Conservation (phyloP, 75 land plant genomes). For the Cryptomeria japonica region DNA sequence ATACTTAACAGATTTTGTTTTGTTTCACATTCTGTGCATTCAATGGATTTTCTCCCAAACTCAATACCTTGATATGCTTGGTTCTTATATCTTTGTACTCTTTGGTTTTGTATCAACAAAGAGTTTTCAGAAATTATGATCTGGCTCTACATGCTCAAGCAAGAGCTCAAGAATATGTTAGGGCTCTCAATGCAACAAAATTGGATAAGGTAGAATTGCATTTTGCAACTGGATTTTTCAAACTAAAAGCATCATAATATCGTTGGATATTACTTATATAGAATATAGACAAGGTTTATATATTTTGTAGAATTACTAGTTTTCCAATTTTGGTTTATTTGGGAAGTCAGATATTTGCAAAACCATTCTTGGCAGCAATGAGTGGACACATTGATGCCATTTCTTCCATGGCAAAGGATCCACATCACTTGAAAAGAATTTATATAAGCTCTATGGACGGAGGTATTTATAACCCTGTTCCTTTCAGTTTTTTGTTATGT, state of each 20-base stretch:
- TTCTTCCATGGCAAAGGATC: constrained; percentile 92
- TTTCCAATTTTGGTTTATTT: background rate
- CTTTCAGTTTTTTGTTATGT: background rate
- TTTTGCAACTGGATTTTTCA: background rate
- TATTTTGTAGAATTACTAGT: background rate
- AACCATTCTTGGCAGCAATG: constrained; percentile 89
- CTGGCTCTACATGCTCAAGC: constrained; percentile 80
- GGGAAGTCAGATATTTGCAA: constrained; percentile 73
- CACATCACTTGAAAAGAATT: constrained; percentile 73
- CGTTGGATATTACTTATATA: background rate
- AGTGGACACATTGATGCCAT: constrained; percentile 84
- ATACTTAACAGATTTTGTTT: background rate
- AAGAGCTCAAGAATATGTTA: constrained; percentile 77
- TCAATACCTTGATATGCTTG: background rate
- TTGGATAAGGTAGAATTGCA: constrained; percentile 68
- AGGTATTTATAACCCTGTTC: constrained; percentile 38
- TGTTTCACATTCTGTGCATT: background rate
- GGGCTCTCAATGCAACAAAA: constrained; percentile 93
- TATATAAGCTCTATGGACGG: constrained; percentile 98
- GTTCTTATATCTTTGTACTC: background rate
- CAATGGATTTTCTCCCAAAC: background rate
- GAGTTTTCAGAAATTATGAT: constrained; percentile 76
- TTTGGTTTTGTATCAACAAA: constrained; percentile 29
- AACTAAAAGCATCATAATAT: background rate
- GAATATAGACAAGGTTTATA: background rate